Conservation (phyloP, 139 green algal species). For the Coelastrella sp. region DNA sequence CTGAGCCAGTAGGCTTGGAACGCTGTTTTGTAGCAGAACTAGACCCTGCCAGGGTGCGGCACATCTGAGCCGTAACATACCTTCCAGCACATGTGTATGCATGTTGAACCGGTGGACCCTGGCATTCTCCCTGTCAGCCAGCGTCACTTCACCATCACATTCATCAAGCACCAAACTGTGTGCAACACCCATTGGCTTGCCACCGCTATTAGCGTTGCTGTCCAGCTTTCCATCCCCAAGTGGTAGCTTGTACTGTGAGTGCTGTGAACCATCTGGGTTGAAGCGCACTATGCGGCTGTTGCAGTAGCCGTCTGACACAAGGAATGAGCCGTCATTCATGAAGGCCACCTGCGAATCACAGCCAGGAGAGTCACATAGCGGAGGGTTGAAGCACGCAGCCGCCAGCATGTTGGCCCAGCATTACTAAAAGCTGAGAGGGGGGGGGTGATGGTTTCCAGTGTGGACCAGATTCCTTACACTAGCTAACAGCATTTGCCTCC, state of each 20-base stretch:
- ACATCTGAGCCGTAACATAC: not conserved
- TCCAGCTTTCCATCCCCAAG: not conserved
- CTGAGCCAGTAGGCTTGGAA: too few species aligned
- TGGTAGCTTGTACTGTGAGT: constrained; percentile 41
- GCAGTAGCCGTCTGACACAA: constrained; percentile 88
- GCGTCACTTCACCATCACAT: constrained; percentile 72
- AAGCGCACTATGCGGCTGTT: constrained; percentile 70
- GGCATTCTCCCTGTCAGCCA: constrained; percentile 74
- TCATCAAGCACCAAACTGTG: constrained; percentile 86
- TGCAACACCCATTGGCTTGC: constrained; percentile 49
- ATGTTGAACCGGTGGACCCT: constrained; percentile 52
- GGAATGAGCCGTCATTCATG: constrained; percentile 77
- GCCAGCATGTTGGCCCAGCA: not conserved
- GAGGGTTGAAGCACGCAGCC: too few species aligned
- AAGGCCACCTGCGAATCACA: constrained; percentile 71
- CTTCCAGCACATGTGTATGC: not conserved
- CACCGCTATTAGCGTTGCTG: not conserved
- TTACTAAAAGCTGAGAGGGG: not conserved
- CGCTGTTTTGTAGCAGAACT: too few species aligned
- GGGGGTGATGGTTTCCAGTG: not conserved
- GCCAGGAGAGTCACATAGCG: not conserved
- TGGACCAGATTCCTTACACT: not conserved
- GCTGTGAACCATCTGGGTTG: constrained; percentile 54
- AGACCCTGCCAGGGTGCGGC: too few species aligned
- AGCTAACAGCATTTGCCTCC: too few species aligned